Evolutionary conservation across 768 basidiomycete genomes (phyloP).

Genomic region (Strobilomyces echinocephalus): DNA sequence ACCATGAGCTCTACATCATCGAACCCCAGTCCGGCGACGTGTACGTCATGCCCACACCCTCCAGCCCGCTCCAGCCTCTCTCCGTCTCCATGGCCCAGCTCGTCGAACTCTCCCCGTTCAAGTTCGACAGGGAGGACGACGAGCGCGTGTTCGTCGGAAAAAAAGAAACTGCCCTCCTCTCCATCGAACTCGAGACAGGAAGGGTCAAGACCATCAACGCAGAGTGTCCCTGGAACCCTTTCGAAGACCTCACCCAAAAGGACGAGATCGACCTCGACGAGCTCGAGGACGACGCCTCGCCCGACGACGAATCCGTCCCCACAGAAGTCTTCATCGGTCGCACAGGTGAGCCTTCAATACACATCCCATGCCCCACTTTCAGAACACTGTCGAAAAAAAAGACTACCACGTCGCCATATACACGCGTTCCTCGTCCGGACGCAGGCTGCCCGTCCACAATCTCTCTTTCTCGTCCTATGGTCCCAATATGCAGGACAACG

Average conservation of each 20-base stretch:
- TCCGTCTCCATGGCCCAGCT: slow-evolving; percentile 90
- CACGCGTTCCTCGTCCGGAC: slow-evolving; percentile 40
- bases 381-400: slow-evolving; percentile 29
- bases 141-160: slow-evolving; percentile 80
- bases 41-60: slow-evolving; percentile 72
- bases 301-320: slow-evolving; percentile 23
- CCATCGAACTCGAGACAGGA: slow-evolving; percentile 77
- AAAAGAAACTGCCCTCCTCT: slow-evolving; percentile 79
- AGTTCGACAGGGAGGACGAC: slow-evolving; percentile 55
- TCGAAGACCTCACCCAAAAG: slow-evolving; percentile 45
- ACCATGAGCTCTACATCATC: slow-evolving; percentile 82
- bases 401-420: slow-evolving; percentile 90
- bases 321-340: slow-evolving; percentile 60
- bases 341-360: slow-evolving; percentile 44
- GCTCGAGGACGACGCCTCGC: slow-evolving; percentile 46
- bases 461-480: slow-evolving; percentile 90
- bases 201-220: slow-evolving; percentile 70
- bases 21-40: slow-evolving; percentile 95
- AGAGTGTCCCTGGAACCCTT: slow-evolving; percentile 74
- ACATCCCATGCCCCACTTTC: background rate
- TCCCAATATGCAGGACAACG: slow-evolving; percentile 82
- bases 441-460: slow-evolving; percentile 58
- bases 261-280: slow-evolving; percentile 54
- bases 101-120: slow-evolving; percentile 82
- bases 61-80: slow-evolving; percentile 74